Percentiles rank a stretch among this genome's conserved stretches.
These are phyloP conservation scores for Exophiala viscosa DNA, from an alignment of 2,329 filamentous ascomycete genomes.

Conservation along the genomic window DNA sequence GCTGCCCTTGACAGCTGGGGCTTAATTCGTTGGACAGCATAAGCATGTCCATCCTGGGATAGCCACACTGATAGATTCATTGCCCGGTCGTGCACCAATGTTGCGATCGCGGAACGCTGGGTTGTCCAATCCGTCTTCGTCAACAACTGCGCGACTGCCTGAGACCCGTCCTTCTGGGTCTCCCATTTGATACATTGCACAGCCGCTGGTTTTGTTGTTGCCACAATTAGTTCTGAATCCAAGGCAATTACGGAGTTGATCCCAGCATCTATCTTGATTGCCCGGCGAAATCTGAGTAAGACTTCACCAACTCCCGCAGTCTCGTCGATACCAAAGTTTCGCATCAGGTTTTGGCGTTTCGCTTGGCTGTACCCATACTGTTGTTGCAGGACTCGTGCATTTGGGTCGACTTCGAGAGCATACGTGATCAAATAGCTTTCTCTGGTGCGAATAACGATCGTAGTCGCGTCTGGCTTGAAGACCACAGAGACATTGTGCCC, in stretches of 20 bases:
- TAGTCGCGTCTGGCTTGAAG: conserved; percentile 84
- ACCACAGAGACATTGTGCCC: conserved; percentile 80
- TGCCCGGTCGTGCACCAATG: conserved; percentile 90
- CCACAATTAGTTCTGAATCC: conserved; percentile 88
- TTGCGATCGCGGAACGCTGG: conserved; percentile 69
- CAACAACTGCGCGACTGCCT: conserved; percentile 86
- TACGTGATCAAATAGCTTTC: conserved; percentile 91
- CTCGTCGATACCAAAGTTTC: conserved; percentile 70
- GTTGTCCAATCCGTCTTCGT: conserved; percentile 82
- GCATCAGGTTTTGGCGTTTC: conserved; percentile 44
- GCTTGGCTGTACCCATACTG: conserved; percentile 58
- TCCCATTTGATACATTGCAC: conserved; percentile 96
- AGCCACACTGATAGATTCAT: conserved; percentile 97
- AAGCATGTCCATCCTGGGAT: conserved; percentile 79
- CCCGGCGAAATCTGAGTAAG: conserved; percentile 90
- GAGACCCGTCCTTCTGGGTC: conserved; percentile 72
- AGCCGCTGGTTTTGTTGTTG: conserved; percentile 86
- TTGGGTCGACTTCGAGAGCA: conserved; percentile 78
- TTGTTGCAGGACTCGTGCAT: conserved; percentile 78
- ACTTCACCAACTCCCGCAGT: conserved; percentile 78
- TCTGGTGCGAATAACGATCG: conserved; percentile 84
- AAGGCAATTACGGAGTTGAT: conserved; percentile 83
- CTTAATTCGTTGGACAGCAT: conserved; percentile 74
- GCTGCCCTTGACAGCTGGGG: conserved; percentile 36
- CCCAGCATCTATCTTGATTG: conserved; percentile 95